Conservation (phyloP, 805 yeast genomes). For the Lachancea meyersii region DNA sequence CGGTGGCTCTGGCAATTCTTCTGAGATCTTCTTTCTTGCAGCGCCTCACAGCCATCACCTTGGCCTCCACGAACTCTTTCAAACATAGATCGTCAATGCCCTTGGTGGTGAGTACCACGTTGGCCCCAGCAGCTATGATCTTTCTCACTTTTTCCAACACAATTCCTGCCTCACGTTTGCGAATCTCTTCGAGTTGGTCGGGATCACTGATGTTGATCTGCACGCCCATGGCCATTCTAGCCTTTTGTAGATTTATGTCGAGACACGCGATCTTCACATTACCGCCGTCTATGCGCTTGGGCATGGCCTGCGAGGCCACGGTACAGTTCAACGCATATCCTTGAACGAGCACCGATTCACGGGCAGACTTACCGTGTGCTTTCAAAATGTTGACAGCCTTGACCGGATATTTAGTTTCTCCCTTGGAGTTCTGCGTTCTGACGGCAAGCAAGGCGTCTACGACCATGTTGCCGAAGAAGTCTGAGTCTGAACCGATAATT, state of each 20-base stretch:
- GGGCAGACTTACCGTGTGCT: slow-evolving; percentile 92
- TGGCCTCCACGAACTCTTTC: slow-evolving; percentile 85
- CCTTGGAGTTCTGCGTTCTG: slow-evolving; percentile 79
- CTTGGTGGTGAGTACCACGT: slow-evolving; percentile 86
- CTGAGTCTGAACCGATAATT: slow-evolving; percentile 90
- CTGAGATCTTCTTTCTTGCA: slow-evolving; percentile 95
- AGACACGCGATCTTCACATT: slow-evolving; percentile 80
- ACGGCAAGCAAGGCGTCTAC: slow-evolving; percentile 96
- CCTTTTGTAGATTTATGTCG: slow-evolving; percentile 90
- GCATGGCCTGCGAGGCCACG: slow-evolving; percentile 96
- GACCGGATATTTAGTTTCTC: slow-evolving; percentile 88
- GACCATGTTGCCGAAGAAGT: slow-evolving; percentile 81
- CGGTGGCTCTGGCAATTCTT: slow-evolving; percentile 96
- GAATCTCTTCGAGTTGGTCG: slow-evolving; percentile 87
- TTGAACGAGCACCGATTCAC: slow-evolving; percentile 77
- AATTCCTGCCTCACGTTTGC: slow-evolving; percentile 83
- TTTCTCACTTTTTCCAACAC: slow-evolving; percentile 76
- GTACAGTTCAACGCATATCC: slow-evolving; percentile 98
- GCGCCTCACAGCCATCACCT: slow-evolving; percentile 93
- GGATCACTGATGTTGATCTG: slow-evolving; percentile 96
- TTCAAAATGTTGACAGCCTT: slow-evolving; percentile 94
- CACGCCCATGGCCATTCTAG: slow-evolving; percentile 97
- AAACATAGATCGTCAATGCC: slow-evolving; percentile 91
- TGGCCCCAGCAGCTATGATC: slow-evolving; percentile 83
- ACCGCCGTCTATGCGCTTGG: slow-evolving; percentile 42